A percentile compares a stretch with the other conserved stretches of the same genome.
phyloP scores from a whole-genome alignment of 495 filamentous ascomycete species.

The Penicillium canescens region DNA sequence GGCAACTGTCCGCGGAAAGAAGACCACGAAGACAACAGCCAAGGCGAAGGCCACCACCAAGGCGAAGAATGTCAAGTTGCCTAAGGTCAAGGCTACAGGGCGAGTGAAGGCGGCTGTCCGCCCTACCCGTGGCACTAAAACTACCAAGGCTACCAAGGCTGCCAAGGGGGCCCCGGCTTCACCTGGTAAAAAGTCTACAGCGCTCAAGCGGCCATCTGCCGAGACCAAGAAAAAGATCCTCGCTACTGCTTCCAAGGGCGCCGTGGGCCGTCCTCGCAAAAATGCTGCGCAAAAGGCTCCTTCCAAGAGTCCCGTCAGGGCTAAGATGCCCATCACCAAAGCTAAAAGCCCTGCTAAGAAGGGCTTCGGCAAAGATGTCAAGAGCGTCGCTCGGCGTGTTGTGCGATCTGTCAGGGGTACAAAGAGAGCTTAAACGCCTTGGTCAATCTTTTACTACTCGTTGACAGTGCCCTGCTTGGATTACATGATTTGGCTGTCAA shows the following conservation, averaged over 20 bases:
- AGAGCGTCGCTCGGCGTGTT: conserved; percentile 15
- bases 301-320: conserved; percentile 13
- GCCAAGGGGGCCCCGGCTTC: conserved; percentile 20
- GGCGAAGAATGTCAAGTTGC: conserved; percentile 27
- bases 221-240: conserved; percentile 37
- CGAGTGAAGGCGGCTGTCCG: conserved; percentile 25
- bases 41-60: conserved; percentile 16
- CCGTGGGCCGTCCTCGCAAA: conserved; percentile 14
- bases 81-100: conserved; percentile 25
- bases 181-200: conserved; percentile 14
- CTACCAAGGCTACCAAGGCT: conserved; percentile 14
- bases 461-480: background rate
- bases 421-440: conserved; percentile 8
- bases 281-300: conserved; percentile 12
- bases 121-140: conserved; percentile 5
- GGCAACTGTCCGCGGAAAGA: conserved; percentile 19
- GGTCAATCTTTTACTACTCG: background rate
- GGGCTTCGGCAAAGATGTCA: conserved; percentile 14
- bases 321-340: conserved; percentile 13
- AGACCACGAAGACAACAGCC: conserved; percentile 16
- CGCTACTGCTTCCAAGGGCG: conserved; percentile 27
- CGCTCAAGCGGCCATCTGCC: conserved; percentile 34
- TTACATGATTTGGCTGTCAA: background rate
- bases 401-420: conserved; percentile 18
- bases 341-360: conserved; percentile 10